These are phyloP conservation scores for Ceratopteris richardii DNA, from an alignment of 75 land plant genomes.

Conservation along the genomic window DNA sequence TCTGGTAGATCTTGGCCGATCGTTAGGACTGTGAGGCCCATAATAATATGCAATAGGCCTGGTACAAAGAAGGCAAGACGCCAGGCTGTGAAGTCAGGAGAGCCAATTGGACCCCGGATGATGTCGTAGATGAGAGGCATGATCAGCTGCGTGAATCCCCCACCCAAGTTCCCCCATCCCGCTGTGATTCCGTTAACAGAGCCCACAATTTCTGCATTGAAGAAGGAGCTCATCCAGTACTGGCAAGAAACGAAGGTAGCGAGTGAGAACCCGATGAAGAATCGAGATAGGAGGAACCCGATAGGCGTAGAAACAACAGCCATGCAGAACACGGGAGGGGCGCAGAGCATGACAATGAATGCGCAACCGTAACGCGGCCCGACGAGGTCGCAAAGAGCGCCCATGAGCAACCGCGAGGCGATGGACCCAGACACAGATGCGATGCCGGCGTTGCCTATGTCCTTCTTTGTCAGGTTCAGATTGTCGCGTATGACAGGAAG, in stretches of 20 bases:
- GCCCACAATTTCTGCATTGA: constrained; percentile 66
- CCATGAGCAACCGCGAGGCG: constrained; percentile 73
- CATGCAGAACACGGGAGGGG: constrained; percentile 80
- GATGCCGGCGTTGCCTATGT: constrained; percentile 72
- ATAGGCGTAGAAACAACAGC: constrained; percentile 32
- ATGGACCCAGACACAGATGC: constrained; percentile 81
- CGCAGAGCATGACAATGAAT: constrained; percentile 53
- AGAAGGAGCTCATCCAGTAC: constrained; percentile 94
- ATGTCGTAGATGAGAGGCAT: constrained; percentile 69
- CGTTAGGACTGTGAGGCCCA: constrained; percentile 53
- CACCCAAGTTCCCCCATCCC: constrained; percentile 92
- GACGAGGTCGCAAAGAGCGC: constrained; percentile 69
- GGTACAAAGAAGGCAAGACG: constrained; percentile 68
- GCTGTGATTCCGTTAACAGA: constrained; percentile 66
- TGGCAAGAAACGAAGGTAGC: constrained; percentile 92
- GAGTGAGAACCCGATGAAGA: constrained; percentile 77
- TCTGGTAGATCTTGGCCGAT: constrained; percentile 75
- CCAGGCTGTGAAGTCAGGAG: constrained; percentile 57
- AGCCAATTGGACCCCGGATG: constrained; percentile 24
- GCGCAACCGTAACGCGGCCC: constrained; percentile 83
- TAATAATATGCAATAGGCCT: constrained; percentile 44
- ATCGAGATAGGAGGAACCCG: constrained; percentile 62
- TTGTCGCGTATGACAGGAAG: constrained; percentile 84
- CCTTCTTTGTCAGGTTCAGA: constrained; percentile 54
- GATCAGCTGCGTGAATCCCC: constrained; percentile 77